Evolutionary conservation across 495 filamentous ascomycete genomes (phyloP).

Genomic region (Trichoderma orchidacearum): DNA sequence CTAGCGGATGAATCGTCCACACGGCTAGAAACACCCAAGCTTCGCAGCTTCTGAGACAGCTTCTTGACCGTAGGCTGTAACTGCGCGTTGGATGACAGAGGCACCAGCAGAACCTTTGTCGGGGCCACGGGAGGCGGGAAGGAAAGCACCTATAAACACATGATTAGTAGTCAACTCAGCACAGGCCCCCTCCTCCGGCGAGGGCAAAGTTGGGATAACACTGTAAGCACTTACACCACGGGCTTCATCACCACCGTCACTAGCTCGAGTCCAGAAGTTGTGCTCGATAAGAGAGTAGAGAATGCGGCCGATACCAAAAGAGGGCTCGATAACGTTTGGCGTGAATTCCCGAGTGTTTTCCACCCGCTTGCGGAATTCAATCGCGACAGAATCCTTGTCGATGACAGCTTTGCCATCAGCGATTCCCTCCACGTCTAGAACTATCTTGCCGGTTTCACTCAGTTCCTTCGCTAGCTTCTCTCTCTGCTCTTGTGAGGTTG

Average conservation of each 20-base stretch:
- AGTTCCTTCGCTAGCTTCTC: constrained; percentile 57
- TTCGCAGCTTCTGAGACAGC: constrained; percentile 45
- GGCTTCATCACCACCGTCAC: constrained; percentile 52
- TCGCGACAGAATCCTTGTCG: constrained; percentile 52
- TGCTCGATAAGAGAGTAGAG: constrained; percentile 70
- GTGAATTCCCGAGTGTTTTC: constrained; percentile 66
- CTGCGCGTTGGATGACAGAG: constrained; percentile 46
- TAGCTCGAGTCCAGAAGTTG: constrained; percentile 57
- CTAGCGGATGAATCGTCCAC: constrained; percentile 55
- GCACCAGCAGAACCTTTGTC: constrained; percentile 64
- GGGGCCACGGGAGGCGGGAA: constrained; percentile 62
- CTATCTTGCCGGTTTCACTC: constrained; percentile 49
- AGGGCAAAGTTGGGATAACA: neutral
- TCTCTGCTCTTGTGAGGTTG: constrained; percentile 52
- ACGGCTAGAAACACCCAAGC: constrained; percentile 45
- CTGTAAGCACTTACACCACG: constrained; percentile 43
- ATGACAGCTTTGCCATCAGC: constrained; percentile 47
- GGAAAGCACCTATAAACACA: constrained; percentile 43
- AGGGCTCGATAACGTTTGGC: constrained; percentile 76
- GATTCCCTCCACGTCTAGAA: constrained; percentile 46
- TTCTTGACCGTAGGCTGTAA: constrained; percentile 45
- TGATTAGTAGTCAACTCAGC: constrained; percentile 8
- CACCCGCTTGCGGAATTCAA: constrained; percentile 54
- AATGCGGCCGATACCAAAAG: constrained; percentile 73
- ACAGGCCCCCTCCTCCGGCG: neutral